phyloP scores from a whole-genome alignment of 352 stramenopile species.

The Aphanomyces euteiches region DNA sequence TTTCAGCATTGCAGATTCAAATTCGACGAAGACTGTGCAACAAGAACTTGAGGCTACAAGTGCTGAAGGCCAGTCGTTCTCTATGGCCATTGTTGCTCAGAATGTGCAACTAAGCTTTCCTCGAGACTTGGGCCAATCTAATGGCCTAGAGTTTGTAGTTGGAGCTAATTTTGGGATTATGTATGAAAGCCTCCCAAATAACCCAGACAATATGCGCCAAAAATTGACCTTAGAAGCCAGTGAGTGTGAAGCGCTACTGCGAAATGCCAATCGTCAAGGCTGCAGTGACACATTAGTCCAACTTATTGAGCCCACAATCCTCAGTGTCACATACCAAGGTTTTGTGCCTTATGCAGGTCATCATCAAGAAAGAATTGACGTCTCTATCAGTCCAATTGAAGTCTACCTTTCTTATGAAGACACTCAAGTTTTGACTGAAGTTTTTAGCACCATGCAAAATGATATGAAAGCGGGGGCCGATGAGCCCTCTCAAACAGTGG shows the following conservation, averaged over 20 bases:
- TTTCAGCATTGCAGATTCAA: slow-evolving; percentile 38
- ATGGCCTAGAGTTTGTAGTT: slow-evolving; percentile 50
- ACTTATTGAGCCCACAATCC: slow-evolving; percentile 67
- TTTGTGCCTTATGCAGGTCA: slow-evolving; percentile 61
- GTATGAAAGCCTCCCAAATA: slow-evolving; percentile 16
- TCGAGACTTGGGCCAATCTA: slow-evolving; percentile 42
- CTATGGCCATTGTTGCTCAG: slow-evolving; percentile 43
- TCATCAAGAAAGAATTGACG: slow-evolving; percentile 66
- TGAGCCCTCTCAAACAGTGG: not conserved
- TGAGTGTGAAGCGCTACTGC: slow-evolving; percentile 20
- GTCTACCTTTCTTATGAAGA: slow-evolving; percentile 82
- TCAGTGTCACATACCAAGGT: slow-evolving; percentile 64
- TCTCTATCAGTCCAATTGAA: slow-evolving; percentile 72
- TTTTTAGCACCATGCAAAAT: slow-evolving; percentile 31
- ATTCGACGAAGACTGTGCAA: no score
- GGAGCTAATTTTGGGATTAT: slow-evolving; percentile 46
- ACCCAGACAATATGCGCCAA: not conserved
- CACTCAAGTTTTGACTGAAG: slow-evolving; percentile 47
- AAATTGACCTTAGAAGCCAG: slow-evolving; percentile 7
- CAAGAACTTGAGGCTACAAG: no score
- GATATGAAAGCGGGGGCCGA: slow-evolving; percentile 34
- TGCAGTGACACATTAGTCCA: slow-evolving; percentile 60
- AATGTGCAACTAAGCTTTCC: slow-evolving; percentile 55
- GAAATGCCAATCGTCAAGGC: slow-evolving; percentile 61
- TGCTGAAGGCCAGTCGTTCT: slow-evolving; percentile 30